Base-by-base conservation (phyloP, 1,284 basidiomycete genomes). In the Golubevia pallescens region DNA sequence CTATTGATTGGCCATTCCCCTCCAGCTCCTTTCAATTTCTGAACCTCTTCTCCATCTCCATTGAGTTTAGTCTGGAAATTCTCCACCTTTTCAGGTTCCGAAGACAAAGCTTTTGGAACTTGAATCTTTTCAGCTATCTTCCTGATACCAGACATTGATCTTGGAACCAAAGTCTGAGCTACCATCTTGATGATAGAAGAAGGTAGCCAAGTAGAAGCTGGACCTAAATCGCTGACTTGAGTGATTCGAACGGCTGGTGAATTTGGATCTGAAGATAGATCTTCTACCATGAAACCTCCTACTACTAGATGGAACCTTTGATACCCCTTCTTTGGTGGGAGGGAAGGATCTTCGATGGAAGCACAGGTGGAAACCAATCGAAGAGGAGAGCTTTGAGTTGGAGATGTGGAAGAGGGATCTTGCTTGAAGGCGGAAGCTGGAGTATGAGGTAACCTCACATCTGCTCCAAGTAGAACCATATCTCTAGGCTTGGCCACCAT, bases 201-300 rank as follows among this genome's bases (percentile, higher is more conserved):
- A 0, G 78, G 78, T 5, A 80, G 73, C 78, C 78, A 80, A 16
- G 77, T 69, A 0, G 78, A 76, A 62, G 74, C 69, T 32, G 74
- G 70, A 2, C 78, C 78, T 5, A 80, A 69, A 55, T 80, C 77
- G 1, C 72, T 75, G 20, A 80, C 67, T 61, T 80, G 78, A 2
- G 78, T 80, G 48, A 80, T 68, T 4, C 62, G 51, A 3, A 78
- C 68, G 2, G 70, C 76, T 69, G 62, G 1, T 13, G 10, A 34
- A 16, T 24, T 34, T 10, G 55, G 32, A n/a, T 24, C 23, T 34
- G 55, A 57, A 34, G 20, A 28, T n/a, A 80, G 63, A 51, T 78
- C 77, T 42, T 80, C 78, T 24, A 78, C 76, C 70, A 80, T 72
- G 65, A 80, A 80, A 16, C 78, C 78, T 24, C 77, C 78, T 0